These are phyloP conservation scores for Aspergillus egyptiacus DNA, from an alignment of 495 filamentous ascomycete species.

Conservation along the genomic window DNA sequence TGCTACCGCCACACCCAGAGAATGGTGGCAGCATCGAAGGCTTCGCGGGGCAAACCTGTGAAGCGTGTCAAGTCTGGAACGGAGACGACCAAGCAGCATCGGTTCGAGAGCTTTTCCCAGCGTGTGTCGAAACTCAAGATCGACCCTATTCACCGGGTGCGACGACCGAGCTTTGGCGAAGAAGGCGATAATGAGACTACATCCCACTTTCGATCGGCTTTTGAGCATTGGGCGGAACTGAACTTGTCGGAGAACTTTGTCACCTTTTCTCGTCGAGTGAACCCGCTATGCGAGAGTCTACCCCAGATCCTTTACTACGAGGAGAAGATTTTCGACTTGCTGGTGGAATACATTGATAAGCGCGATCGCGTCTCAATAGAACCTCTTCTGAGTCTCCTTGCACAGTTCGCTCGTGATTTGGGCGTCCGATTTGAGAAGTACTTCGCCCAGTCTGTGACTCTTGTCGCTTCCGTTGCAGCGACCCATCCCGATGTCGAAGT, in stretches of 20 bases:
- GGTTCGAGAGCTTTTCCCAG: slow-evolving; percentile 86
- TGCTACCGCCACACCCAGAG: slow-evolving; percentile 18
- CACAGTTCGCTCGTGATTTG: slow-evolving; percentile 88
- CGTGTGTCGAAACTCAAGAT: slow-evolving; percentile 92
- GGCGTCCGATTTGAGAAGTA: slow-evolving; percentile 83
- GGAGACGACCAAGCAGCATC: slow-evolving; percentile 68
- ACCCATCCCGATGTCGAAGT: slow-evolving; percentile 65
- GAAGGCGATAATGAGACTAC: slow-evolving; percentile 62
- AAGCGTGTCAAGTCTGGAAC: slow-evolving; percentile 59
- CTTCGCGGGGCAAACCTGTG: slow-evolving; percentile 58
- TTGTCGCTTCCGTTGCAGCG: slow-evolving; percentile 61
- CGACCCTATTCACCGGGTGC: slow-evolving; percentile 83
- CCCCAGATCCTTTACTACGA: slow-evolving; percentile 86
- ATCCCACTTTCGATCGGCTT: slow-evolving; percentile 74
- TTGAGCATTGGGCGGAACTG: slow-evolving; percentile 85
- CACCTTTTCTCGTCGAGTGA: slow-evolving; percentile 63
- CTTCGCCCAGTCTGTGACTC: slow-evolving; percentile 62
- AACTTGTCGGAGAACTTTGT: slow-evolving; percentile 79
- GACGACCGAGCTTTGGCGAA: slow-evolving; percentile 69
- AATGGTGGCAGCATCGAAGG: slow-evolving; percentile 56
- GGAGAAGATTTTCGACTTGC: slow-evolving; percentile 69
- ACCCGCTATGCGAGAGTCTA: slow-evolving; percentile 77
- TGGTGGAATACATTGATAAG: slow-evolving; percentile 72
- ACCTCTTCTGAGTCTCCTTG: slow-evolving; percentile 74
- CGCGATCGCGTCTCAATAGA: slow-evolving; percentile 72